These are phyloP conservation scores for Eucalyptus cladocalyx DNA, from an alignment of 345 rosid species.

Conservation along the genomic window DNA sequence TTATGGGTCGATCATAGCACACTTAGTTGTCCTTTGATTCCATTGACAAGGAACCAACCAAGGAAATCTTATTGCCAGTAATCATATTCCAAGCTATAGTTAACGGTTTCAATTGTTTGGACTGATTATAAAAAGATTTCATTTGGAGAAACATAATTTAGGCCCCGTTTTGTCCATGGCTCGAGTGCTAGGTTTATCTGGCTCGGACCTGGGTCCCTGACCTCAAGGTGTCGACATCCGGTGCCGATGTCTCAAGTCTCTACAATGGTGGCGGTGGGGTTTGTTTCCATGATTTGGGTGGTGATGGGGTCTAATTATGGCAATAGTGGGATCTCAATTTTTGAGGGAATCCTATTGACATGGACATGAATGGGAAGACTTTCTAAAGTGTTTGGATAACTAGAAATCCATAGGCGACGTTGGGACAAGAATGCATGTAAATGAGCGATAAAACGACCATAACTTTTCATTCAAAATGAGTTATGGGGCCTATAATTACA, in stretches of 20 bases:
- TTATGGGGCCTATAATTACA: neutral
- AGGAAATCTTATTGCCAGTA: neutral
- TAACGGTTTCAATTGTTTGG: neutral
- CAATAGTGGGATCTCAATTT: neutral
- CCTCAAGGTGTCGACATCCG: neutral
- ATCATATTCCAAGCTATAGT: neutral
- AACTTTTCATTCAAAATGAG: neutral
- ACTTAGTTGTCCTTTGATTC: neutral
- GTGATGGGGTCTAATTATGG: neutral
- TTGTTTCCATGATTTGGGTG: neutral
- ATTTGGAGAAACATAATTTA: neutral
- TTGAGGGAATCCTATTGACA: neutral
- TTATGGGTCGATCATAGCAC: neutral
- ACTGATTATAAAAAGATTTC: neutral
- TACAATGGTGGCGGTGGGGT: neutral
- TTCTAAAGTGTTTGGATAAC: neutral
- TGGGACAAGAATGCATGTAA: neutral
- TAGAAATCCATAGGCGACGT: neutral
- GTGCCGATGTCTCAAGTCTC: neutral
- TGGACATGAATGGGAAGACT: neutral
- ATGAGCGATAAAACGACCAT: neutral
- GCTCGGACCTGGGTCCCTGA: neutral
- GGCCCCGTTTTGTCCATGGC: neutral
- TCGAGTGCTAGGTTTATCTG: neutral
- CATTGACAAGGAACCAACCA: neutral